Percentiles rank a stretch among this genome's conserved stretches.
Evolutionary conservation across 2,329 filamentous ascomycete genomes (phyloP).

Genomic region (Leptographium flavum): DNA sequence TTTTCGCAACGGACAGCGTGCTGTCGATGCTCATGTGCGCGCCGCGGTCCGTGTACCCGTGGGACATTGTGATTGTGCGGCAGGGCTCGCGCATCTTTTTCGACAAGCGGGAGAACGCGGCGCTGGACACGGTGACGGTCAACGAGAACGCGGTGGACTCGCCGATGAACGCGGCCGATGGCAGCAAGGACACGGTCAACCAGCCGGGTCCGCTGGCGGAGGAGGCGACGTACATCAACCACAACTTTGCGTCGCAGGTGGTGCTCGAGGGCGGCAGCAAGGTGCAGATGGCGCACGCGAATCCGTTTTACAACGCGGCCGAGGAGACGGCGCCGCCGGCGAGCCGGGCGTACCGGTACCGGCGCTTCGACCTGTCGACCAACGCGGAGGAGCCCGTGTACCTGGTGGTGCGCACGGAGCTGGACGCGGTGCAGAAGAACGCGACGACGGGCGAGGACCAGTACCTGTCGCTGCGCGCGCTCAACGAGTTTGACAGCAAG

Average conservation of each 20-base stretch:
- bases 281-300: constrained; percentile 72
- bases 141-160: constrained; percentile 98
- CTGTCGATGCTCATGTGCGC: constrained; percentile 99
- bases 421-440: constrained; percentile 88
- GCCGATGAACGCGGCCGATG: constrained; percentile 79
- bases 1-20: constrained; percentile 94
- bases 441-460: constrained; percentile 84
- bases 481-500: constrained; percentile 99
- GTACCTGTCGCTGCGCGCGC: constrained; percentile 79
- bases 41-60: constrained; percentile 90
- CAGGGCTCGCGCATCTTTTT: constrained; percentile 96
- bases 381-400: constrained; percentile 91
- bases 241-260: constrained; percentile 96
- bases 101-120: constrained; percentile 93
- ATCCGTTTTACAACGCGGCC: constrained; percentile 92
- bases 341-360: constrained; percentile 97
- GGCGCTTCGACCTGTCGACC: constrained; percentile 86
- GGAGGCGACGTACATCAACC: constrained; percentile 99
- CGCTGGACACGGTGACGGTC: constrained; percentile 93
- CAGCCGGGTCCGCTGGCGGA: constrained; percentile 84
- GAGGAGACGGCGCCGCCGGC: constrained; percentile 90
- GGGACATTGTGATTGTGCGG: constrained; percentile 90
- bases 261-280: constrained; percentile 73
- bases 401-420: constrained; percentile 83
- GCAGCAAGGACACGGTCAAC: constrained; percentile 90